Percentiles rank a stretch among this genome's conserved stretches.
These are phyloP conservation scores for Sideroxylon spinosum DNA, from an alignment of 179 eudicot species.

Conservation along the genomic window DNA sequence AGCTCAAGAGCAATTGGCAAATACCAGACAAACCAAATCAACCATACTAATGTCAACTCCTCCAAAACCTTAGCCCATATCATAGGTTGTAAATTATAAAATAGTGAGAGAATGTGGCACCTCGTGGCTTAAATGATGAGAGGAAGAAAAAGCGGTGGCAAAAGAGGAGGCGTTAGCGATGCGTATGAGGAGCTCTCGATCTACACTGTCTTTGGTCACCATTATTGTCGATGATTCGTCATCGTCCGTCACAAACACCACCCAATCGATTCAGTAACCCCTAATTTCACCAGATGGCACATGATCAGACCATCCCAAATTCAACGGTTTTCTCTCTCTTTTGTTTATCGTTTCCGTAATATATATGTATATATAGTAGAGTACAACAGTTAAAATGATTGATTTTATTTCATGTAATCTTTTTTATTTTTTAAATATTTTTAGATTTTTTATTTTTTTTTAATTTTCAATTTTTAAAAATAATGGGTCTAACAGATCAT, in stretches of 20 bases:
- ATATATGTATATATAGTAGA: too few relatives aligned
- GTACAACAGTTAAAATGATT: too few relatives aligned
- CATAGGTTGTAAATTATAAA: not conserved
- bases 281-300: not conserved
- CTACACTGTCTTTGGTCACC: constrained; percentile 39
- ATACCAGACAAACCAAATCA: not conserved
- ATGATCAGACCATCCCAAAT: too few relatives aligned
- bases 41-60: not conserved
- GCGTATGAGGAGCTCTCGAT: constrained; percentile 57
- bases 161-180: constrained; percentile 42
- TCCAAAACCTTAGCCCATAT: not conserved
- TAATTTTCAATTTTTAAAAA: too few relatives aligned
- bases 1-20: not conserved
- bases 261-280: not conserved
- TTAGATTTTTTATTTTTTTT: too few relatives aligned
- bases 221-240: constrained; percentile 37
- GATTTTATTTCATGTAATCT: too few relatives aligned
- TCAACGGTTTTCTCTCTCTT: too few relatives aligned
- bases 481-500: too few relatives aligned
- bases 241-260: constrained; percentile 14
- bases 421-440: too few relatives aligned
- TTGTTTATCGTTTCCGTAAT: too few relatives aligned
- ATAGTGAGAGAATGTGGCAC: constrained; percentile 16
- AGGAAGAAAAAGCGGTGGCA: constrained; percentile 34
- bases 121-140: constrained; percentile 63